These are phyloP conservation scores for Candida morakotiae DNA, from an alignment of 805 yeast genomes.

Conservation along the genomic window DNA sequence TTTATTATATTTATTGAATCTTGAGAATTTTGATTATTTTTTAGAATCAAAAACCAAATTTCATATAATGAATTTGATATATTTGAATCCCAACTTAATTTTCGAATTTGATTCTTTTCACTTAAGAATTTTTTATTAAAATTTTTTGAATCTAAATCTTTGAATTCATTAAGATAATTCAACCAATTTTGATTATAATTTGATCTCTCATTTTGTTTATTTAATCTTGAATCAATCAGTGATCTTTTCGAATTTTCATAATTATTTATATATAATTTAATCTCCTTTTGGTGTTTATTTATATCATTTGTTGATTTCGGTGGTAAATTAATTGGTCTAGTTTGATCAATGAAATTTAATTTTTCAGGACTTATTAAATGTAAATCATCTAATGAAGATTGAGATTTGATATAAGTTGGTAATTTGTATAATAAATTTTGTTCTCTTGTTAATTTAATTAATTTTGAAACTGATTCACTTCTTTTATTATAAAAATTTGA, in stretches of 20 bases:
- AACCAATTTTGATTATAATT: constrained; percentile 26
- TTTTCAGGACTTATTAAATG: constrained; percentile 60
- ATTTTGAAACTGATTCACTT: constrained; percentile 28
- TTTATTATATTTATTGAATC: constrained; percentile 14
- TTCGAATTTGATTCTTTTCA: constrained; percentile 28
- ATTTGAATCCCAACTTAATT: constrained; percentile 35
- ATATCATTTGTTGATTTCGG: constrained; percentile 56
- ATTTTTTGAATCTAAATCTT: constrained; percentile 9
- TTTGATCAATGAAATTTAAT: constrained; percentile 47
- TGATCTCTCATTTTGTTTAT: constrained; percentile 11
- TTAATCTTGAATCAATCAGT: constrained; percentile 17
- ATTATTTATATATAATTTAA: constrained; percentile 41
- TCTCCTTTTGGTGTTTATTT: constrained; percentile 52
- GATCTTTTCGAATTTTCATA: constrained; percentile 28
- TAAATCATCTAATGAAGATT: constrained; percentile 53
- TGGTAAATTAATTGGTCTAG: constrained; percentile 71
- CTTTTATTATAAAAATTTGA: constrained; percentile 34
- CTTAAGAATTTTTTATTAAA: constrained; percentile 21
- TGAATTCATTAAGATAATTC: constrained; percentile 13
- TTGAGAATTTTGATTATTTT: constrained; percentile 9
- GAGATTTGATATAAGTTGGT: constrained; percentile 36
- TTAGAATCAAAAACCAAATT: constrained; percentile 23
- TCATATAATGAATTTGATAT: constrained; percentile 20
- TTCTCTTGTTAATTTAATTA: constrained; percentile 29
- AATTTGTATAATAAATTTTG: constrained; percentile 31